phyloP scores from a whole-genome alignment of 129 eudicot genomes.

The Ambrosia artemisiifolia region DNA sequence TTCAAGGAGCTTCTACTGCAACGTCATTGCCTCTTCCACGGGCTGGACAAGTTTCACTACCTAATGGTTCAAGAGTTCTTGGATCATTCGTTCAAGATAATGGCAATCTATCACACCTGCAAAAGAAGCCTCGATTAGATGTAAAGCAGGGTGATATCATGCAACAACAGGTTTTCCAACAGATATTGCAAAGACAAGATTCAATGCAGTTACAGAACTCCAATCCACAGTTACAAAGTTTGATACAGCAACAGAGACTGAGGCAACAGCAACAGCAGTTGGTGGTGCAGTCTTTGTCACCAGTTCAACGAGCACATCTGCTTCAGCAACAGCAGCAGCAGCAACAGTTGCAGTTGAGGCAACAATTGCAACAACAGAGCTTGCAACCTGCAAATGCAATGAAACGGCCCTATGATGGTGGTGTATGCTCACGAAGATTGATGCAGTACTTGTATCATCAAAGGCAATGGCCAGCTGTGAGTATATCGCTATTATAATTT shows the following conservation, averaged over 20 bases:
- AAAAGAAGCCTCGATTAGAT: constrained; percentile 88
- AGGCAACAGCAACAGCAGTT: constrained; percentile 84
- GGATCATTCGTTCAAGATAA: constrained; percentile 69
- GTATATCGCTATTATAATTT: constrained; percentile 28
- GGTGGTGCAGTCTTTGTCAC: constrained; percentile 73
- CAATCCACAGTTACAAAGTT: constrained; percentile 72
- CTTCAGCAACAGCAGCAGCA: constrained; percentile 50
- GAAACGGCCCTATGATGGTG: constrained; percentile 78
- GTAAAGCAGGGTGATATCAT: constrained; percentile 72
- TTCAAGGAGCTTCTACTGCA: constrained; percentile 59
- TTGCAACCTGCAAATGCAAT: constrained; percentile 54
- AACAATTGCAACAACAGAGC: constrained; percentile 52
- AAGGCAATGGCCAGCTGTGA: constrained; percentile 81
- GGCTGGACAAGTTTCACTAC: constrained; percentile 52
- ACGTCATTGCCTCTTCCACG: constrained; percentile 56
- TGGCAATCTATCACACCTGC: constrained; percentile 50
- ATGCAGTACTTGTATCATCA: constrained; percentile 96
- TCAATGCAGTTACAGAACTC: constrained; percentile 66
- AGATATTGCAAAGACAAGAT: constrained; percentile 72
- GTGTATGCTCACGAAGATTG: constrained; percentile 89
- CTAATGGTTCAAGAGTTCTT: constrained; percentile 48
- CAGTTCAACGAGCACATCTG: constrained; percentile 71
- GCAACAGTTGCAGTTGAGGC: constrained; percentile 50
- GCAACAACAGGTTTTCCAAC: constrained; percentile 83
- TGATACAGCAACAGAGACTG: constrained; percentile 72